Percentiles rank a stretch among this genome's conserved stretches.
Conservation (phyloP, 2,329 filamentous ascomycete genomes). For the Colletotrichum theobromicola region DNA sequence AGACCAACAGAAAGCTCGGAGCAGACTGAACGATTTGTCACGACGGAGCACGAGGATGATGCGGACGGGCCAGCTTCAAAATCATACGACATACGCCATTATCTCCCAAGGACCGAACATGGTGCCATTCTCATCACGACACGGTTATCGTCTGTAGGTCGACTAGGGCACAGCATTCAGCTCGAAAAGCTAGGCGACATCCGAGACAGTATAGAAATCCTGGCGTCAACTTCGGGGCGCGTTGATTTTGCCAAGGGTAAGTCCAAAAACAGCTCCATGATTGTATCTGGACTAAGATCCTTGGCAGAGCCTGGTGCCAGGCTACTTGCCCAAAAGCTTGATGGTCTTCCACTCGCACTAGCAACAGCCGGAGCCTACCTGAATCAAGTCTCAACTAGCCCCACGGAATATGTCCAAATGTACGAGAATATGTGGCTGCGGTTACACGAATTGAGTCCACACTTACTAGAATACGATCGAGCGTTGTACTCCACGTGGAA, state of each 20-base stretch:
- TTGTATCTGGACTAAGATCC: neutral
- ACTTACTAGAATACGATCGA: constrained; percentile 33
- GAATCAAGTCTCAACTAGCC: constrained; percentile 36
- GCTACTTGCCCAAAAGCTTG: constrained; percentile 37
- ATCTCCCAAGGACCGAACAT: constrained; percentile 36
- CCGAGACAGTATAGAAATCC: constrained; percentile 34
- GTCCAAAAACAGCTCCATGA: neutral
- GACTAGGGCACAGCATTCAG: constrained; percentile 34
- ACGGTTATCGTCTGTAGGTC: constrained; percentile 32
- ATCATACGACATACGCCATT: constrained; percentile 35
- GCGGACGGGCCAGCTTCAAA: neutral
- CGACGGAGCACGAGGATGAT: neutral
- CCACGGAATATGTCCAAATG: constrained; percentile 41
- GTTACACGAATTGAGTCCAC: constrained; percentile 34
- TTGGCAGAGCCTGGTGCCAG: constrained; percentile 32
- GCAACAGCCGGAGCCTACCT: constrained; percentile 51
- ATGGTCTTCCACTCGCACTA: constrained; percentile 51
- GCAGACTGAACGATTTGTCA: neutral
- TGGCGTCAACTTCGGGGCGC: constrained; percentile 31
- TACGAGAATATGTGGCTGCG: constrained; percentile 43
- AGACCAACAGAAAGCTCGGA: neutral
- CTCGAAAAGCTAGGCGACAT: constrained; percentile 36
- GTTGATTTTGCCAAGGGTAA: constrained; percentile 29
- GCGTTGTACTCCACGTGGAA: constrained; percentile 42
- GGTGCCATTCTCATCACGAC: constrained; percentile 45